Percentiles rank a stretch among this genome's conserved stretches.
These are phyloP conservation scores for Diaporthe aspalathi DNA, from an alignment of 2,329 filamentous ascomycete species.

Conservation along the genomic window DNA sequence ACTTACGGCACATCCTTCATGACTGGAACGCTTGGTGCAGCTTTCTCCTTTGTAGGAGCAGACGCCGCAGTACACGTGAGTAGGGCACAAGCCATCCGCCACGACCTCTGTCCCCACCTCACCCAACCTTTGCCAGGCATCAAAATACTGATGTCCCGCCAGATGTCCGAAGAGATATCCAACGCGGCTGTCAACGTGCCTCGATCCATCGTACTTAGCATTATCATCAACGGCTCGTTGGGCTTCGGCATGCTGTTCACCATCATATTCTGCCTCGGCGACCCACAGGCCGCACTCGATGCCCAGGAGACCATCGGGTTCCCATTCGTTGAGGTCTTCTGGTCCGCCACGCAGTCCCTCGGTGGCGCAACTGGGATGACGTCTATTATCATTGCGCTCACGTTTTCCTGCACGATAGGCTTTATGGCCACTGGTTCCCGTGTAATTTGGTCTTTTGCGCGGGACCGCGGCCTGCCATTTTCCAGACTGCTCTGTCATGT, in stretches of 20 bases:
- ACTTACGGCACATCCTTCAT: constrained; percentile 57
- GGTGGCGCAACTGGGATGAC: constrained; percentile 40
- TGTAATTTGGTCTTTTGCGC: constrained; percentile 45
- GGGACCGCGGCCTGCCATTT: constrained; percentile 43
- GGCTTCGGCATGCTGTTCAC: constrained; percentile 68
- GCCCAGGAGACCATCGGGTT: constrained; percentile 42
- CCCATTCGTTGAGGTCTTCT: constrained; percentile 45
- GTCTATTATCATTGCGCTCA: constrained; percentile 41
- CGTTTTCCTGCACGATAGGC: constrained; percentile 41
- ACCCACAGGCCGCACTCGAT: constrained; percentile 57
- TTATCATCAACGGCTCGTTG: constrained; percentile 62
- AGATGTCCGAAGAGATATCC: constrained; percentile 59
- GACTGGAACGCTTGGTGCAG: constrained; percentile 54
- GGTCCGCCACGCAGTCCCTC: constrained; percentile 40
- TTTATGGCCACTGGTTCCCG: constrained; percentile 42
- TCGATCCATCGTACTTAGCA: constrained; percentile 59
- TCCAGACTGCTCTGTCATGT: constrained; percentile 12
- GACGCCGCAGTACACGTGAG: constrained; percentile 48
- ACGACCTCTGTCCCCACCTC: neutral
- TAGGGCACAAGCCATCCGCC: neutral
- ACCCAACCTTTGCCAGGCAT: neutral
- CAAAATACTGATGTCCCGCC: neutral
- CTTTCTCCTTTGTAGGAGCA: constrained; percentile 52
- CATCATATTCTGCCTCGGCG: constrained; percentile 64
- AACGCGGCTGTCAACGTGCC: constrained; percentile 63